Percentiles rank a stretch among this genome's conserved stretches.
These are phyloP conservation scores for Grigorovia humatica DNA, from an alignment of 805 yeast species.

Conservation along the genomic window DNA sequence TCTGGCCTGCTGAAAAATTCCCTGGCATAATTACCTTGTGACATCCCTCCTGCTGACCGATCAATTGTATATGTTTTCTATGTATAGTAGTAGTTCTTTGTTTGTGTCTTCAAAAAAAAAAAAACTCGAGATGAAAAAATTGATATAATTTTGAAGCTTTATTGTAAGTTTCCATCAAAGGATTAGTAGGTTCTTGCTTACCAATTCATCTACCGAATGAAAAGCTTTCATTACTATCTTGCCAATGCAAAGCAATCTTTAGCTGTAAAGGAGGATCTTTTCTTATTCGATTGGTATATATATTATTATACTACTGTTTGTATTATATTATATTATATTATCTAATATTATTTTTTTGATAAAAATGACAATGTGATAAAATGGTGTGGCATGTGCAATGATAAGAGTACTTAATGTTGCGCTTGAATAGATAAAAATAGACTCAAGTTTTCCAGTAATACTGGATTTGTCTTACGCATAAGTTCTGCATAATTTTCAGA, in stretches of 20 bases:
- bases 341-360: too few relatives aligned
- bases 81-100: neutral
- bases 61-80: neutral
- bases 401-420: neutral
- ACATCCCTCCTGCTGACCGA: neutral
- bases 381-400: neutral
- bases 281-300: too few relatives aligned
- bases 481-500: conserved; percentile 16
- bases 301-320: neutral
- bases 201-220: too few relatives aligned
- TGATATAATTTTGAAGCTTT: too few relatives aligned
- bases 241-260: too few relatives aligned
- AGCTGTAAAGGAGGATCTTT: too few relatives aligned
- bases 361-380: neutral
- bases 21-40: conserved; percentile 4
- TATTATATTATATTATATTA: too few relatives aligned
- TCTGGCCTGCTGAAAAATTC: conserved; percentile 18
- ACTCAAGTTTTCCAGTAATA: conserved; percentile 20
- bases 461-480: conserved; percentile 13
- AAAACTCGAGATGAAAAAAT: too few relatives aligned
- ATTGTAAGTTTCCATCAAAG: too few relatives aligned
- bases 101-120: neutral
- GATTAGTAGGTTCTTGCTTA: too few relatives aligned
- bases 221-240: too few relatives aligned
- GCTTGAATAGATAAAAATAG: conserved; percentile 13